Base-by-base conservation (phyloP, 495 filamentous ascomycete species). In the Hypoxylon cercidicola region DNA sequence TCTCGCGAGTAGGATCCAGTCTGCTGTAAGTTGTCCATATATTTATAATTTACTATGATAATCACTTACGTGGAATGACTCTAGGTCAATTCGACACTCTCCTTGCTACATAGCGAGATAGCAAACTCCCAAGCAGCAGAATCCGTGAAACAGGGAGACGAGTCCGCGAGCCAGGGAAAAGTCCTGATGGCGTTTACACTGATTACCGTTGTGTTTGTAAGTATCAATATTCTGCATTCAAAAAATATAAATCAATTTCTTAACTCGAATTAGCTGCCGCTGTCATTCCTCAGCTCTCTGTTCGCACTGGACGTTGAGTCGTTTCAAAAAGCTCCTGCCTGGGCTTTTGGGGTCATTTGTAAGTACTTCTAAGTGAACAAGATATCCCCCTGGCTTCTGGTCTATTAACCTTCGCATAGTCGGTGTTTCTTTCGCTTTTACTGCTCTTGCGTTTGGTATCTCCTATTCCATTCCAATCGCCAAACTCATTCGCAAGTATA, bases 251-350 rank as follows among this genome's bases (percentile, higher is more conserved):
- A 28, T 46, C 30, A n/a, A 48, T 39, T 58, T 50, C 9, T 34
- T 50, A 51, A 43, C 35, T 30, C 35, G 6, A 1, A 34, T 40
- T 44, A 59, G 46, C 34, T 51, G 5, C 55, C 46, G 20, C 35
- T 59, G 6, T 59, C 55, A 51, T 59, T 59, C 35, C 46, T 59
- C 21, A 59, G 34, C 35, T 59, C 55, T 50, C 13, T 51, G 20
- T 59, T 50, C 34, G 55, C 55, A 23, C 34, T 50, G 15, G 35
- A 50, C 23, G 21, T 50, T 20, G 23, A 43, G 0, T 12, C 10
- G 10, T 59, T 50, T 11, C 21, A 34, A 34, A 8, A 30, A 11
- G 12, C 55, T 34, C 55, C 55, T 21, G n/a, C 34, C 34, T 59
- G 55, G 46, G 46, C 12, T 34, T 59, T 50, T 12, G 45, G 55